Evolutionary conservation across 2,329 filamentous ascomycete genomes (phyloP), one percentile per base, ranked within the genome.

Genomic region (Plenodomus biglobosus): DNA sequence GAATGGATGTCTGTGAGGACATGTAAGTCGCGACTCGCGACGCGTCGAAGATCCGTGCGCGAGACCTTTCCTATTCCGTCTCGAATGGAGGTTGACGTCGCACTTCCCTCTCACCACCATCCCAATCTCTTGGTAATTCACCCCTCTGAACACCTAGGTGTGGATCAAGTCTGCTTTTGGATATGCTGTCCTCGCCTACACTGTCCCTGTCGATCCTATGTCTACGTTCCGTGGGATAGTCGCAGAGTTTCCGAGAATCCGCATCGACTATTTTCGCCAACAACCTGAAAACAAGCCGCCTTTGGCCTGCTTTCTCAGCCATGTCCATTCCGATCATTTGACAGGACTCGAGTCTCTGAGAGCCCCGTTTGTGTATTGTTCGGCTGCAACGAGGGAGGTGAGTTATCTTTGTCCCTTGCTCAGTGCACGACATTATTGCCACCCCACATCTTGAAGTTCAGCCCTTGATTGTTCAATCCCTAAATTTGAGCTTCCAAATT

Each of bases 291-390:
- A 72, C 15, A 79, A 73, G 15, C 80, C 87, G 3, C 88, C 90
- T 0, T 73, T 94, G 46, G 91, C 88, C 15, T 94, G 87, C 69
- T 96, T 97, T 66, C 78, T 97, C 20, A 95, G 88, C 70, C 92
- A 97, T 80, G 85, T 95, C 2, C 92, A 96, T 67, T 95, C 87
- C 55, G 92, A 96, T 62, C 92, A 96, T 71, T 80, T 96, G 1
- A 80, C 81, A 30, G 92, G 92, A 0, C 79, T 96, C 1, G 90
- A 95, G 59, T 82, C 79, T 11, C 79, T 92, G 44, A 82, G 84
- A 38, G 84, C 88, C 21, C 88, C 90, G 0, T 96, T 96, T 63
- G 83, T 97, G 17, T 96, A 96, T 71, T 96, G 91, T 73, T 96
- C 92, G 1, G 80, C 87, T 0, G 88, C 89, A 0, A 96, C 92